Conservation (phyloP, 139 green algal species). For the Asterochloris sp. region DNA sequence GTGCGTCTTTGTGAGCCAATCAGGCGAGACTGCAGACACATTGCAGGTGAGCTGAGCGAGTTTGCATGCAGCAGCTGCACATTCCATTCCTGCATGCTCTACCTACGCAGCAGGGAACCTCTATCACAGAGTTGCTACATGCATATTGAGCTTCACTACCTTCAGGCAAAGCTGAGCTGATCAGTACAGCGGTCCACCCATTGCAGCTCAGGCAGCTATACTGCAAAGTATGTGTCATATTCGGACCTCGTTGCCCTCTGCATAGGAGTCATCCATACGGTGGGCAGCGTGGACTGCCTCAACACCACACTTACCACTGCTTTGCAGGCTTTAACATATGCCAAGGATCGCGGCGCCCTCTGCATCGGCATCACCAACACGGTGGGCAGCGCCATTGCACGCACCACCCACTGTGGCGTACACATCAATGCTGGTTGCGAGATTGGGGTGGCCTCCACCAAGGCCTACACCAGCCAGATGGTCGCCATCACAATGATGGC, state of each 20-base stretch:
- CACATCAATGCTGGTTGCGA: conserved; percentile 97
- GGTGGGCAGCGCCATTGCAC: conserved; percentile 86
- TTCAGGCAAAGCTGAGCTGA: no score
- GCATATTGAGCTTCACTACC: no score
- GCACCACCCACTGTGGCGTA: conserved; percentile 88
- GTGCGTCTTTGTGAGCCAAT: conserved; percentile 91
- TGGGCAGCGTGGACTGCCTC: no score
- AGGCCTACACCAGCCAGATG: conserved; percentile 78
- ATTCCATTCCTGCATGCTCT: not conserved
- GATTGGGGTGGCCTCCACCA: conserved; percentile 97
- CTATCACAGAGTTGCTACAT: no score
- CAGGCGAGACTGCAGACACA: conserved; percentile 96
- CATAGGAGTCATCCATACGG: not conserved
- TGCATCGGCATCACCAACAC: conserved; percentile 98
- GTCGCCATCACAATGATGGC: conserved; percentile 91
- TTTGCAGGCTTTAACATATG: conserved; percentile 72
- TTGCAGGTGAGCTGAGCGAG: conserved; percentile 45
- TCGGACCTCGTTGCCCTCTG: not conserved
- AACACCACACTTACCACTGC: not conserved
- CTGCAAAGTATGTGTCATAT: not conserved
- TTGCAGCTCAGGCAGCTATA: no score
- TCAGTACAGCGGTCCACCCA: no score
- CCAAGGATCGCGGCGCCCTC: conserved; percentile 77
- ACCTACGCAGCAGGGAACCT: no score
- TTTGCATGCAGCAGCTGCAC: not conserved